These are phyloP conservation scores for Aspergillus jensenii DNA, from an alignment of 2,329 filamentous ascomycete genomes.

Conservation along the genomic window DNA sequence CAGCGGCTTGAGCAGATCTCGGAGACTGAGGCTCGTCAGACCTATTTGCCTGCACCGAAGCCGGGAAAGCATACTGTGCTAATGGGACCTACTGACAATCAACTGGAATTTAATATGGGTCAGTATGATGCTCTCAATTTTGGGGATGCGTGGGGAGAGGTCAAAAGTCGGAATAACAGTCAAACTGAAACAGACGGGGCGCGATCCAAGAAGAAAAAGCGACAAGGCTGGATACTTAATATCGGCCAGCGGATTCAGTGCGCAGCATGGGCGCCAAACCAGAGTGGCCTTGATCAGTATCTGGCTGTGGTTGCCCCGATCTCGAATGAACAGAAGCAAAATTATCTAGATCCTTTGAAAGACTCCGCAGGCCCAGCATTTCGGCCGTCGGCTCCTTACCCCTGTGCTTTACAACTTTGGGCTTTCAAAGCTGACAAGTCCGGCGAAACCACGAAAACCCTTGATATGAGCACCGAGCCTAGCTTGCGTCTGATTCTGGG, in stretches of 20 bases:
- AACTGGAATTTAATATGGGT: slow-evolving; percentile 44
- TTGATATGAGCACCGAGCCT: slow-evolving; percentile 48
- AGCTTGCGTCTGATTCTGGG: slow-evolving; percentile 53
- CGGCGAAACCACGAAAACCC: slow-evolving; percentile 30
- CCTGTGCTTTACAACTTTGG: slow-evolving; percentile 60
- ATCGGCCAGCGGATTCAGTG: slow-evolving; percentile 55
- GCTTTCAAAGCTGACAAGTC: slow-evolving; percentile 46
- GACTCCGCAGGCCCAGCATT: slow-evolving; percentile 50
- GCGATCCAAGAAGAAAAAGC: slow-evolving; percentile 24
- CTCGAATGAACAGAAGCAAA: slow-evolving; percentile 36
- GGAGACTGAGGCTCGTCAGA: slow-evolving; percentile 34
- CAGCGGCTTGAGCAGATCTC: slow-evolving; percentile 42
- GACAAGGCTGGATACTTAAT: slow-evolving; percentile 57
- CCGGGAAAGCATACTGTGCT: slow-evolving; percentile 45
- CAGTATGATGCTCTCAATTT: slow-evolving; percentile 47
- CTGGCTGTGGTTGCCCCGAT: slow-evolving; percentile 52
- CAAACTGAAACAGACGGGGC: neutral
- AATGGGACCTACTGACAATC: slow-evolving; percentile 50
- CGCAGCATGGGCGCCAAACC: slow-evolving; percentile 48
- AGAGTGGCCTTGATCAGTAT: slow-evolving; percentile 52
- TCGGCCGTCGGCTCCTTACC: slow-evolving; percentile 48
- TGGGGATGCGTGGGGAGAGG: slow-evolving; percentile 43
- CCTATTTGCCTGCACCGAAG: slow-evolving; percentile 42
- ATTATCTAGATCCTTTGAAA: slow-evolving; percentile 27
- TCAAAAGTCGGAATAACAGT: neutral